Conservation (phyloP, 179 eudicot genomes). For the Beta corolliflora region DNA sequence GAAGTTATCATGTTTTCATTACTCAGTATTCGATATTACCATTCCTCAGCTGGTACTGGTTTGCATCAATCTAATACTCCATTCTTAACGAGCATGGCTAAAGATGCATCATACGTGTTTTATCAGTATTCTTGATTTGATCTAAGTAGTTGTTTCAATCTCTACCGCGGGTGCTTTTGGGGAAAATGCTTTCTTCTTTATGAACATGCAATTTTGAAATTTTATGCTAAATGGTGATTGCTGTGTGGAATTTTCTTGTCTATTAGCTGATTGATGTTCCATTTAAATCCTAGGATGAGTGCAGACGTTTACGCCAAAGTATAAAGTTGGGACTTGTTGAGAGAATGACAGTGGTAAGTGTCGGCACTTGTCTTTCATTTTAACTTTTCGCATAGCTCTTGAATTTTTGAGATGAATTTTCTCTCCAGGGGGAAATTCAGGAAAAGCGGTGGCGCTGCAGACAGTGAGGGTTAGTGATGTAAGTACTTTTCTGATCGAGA, state of each 20-base stretch:
- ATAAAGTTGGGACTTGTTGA: slow-evolving; percentile 85
- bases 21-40: neutral
- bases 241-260: slow-evolving; percentile 1
- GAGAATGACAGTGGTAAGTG: slow-evolving; percentile 83
- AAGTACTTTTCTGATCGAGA: slow-evolving; percentile 32
- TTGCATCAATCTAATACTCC: neutral
- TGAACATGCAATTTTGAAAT: neutral
- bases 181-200: neutral
- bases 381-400: neutral
- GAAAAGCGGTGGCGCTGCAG: slow-evolving; percentile 74
- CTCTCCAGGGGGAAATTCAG: slow-evolving; percentile 80
- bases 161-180: slow-evolving; percentile 7
- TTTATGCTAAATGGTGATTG: slow-evolving; percentile 2
- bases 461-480: slow-evolving; percentile 76
- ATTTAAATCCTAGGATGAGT: slow-evolving; percentile 72
- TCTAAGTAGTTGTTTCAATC: neutral
- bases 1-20: neutral
- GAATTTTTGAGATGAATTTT: slow-evolving; percentile 1
- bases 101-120: neutral
- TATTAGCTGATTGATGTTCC: slow-evolving; percentile 32
- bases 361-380: neutral
- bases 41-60: neutral
- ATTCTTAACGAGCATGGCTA: neutral
- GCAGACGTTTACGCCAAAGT: slow-evolving; percentile 94
- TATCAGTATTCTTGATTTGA: neutral